A percentile compares a stretch with the other conserved stretches of the same genome.
phyloP scores from a whole-genome alignment of 73 alveolate species.

The Uronychia binucleata region DNA sequence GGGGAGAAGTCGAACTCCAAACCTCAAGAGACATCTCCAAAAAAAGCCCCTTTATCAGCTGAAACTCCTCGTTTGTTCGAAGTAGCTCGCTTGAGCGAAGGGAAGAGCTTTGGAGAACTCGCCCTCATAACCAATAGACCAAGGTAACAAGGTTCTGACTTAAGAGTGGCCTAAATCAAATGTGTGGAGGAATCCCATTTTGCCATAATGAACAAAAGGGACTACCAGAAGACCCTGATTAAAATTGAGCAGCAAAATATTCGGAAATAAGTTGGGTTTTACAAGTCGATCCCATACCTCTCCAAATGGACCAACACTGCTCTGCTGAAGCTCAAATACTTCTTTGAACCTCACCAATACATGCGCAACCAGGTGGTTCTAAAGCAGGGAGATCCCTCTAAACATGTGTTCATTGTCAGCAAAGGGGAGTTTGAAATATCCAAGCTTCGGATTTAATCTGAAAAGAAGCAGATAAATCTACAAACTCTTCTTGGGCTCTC shows the following conservation, averaged over 20 bases:
- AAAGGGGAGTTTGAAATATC: constrained; percentile 58
- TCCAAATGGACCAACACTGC: constrained; percentile 47
- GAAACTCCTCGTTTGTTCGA: not conserved
- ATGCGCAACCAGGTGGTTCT: constrained; percentile 32
- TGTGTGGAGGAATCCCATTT: constrained; percentile 53
- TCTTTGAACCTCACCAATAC: constrained; percentile 16
- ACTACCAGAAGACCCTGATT: constrained; percentile 31
- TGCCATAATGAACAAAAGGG: constrained; percentile 51
- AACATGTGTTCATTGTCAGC: constrained; percentile 19
- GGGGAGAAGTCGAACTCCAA: not conserved
- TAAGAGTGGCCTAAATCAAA: constrained; percentile 65
- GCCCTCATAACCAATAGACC: constrained; percentile 69
- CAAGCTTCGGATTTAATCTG: constrained; percentile 3
- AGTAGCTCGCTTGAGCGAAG: constrained; percentile 28
- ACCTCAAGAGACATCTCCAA: not conserved
- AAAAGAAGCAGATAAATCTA: not conserved
- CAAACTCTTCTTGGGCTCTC: not conserved
- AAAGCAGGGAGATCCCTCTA: constrained; percentile 45
- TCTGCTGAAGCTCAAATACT: constrained; percentile 37
- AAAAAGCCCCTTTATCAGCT: not conserved
- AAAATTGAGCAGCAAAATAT: constrained; percentile 42
- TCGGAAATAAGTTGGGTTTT: constrained; percentile 36
- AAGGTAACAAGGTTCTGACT: not conserved
- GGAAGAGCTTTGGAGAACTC: constrained; percentile 75
- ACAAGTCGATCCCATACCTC: constrained; percentile 49